phyloP scores from a whole-genome alignment of 2,329 filamentous ascomycete genomes.

The Venturiaceae sp. region DNA sequence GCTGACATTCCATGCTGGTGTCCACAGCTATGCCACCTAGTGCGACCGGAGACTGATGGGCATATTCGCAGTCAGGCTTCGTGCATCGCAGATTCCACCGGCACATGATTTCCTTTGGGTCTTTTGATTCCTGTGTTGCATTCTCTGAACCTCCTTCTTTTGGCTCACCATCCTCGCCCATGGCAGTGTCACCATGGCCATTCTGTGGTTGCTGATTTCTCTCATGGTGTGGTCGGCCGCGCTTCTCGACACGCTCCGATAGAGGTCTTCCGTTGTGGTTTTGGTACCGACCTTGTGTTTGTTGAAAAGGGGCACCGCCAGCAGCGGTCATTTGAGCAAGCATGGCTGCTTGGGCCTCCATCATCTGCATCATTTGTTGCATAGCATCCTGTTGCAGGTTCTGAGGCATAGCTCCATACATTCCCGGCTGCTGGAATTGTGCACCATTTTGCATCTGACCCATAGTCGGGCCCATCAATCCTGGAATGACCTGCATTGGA shows the following conservation, averaged over 20 bases:
- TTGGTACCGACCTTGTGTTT: slow-evolving; percentile 47
- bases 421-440: not conserved
- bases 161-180: slow-evolving; percentile 23
- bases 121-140: slow-evolving; percentile 41
- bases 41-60: slow-evolving; percentile 87
- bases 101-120: slow-evolving; percentile 55
- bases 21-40: slow-evolving; percentile 70
- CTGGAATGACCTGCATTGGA: not conserved
- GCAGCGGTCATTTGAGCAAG: slow-evolving; percentile 58
- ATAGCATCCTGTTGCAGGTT: not conserved
- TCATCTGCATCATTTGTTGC: slow-evolving; percentile 16
- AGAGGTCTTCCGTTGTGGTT: slow-evolving; percentile 47
- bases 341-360: slow-evolving; percentile 65
- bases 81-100: slow-evolving; percentile 84
- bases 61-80: slow-evolving; percentile 83
- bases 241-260: slow-evolving; percentile 57
- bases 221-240: slow-evolving; percentile 17
- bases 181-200: slow-evolving; percentile 24
- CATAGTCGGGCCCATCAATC: not conserved
- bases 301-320: slow-evolving; percentile 17
- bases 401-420: not conserved
- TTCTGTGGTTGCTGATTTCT: slow-evolving; percentile 44
- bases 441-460: slow-evolving; percentile 7
- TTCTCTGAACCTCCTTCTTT: slow-evolving; percentile 23
- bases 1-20: slow-evolving; percentile 69